Evolutionary conservation across 2,329 filamentous ascomycete genomes (phyloP).

Genomic region (Diaporthe longicolla): DNA sequence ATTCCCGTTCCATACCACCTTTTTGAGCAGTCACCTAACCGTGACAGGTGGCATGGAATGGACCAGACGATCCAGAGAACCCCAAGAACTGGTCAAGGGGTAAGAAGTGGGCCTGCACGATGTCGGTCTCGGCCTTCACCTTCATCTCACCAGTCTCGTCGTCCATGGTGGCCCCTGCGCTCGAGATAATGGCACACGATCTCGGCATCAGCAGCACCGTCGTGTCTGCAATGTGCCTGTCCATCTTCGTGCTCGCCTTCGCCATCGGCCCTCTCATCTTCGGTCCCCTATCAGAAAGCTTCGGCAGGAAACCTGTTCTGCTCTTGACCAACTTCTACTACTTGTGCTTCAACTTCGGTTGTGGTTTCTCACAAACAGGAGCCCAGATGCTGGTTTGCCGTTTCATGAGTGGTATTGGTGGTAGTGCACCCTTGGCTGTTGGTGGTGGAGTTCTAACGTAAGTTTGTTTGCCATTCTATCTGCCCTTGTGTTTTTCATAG

Average conservation of each 20-base stretch:
- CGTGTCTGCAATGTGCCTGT: slow-evolving; percentile 60
- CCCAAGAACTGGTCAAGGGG: slow-evolving; percentile 58
- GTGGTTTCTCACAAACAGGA: slow-evolving; percentile 6
- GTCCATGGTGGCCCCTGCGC: slow-evolving; percentile 59
- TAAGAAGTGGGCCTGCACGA: slow-evolving; percentile 61
- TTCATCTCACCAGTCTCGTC: slow-evolving; percentile 67
- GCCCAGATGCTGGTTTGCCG: slow-evolving; percentile 10
- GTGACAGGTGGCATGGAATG: slow-evolving; percentile 39
- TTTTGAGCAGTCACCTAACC: background rate
- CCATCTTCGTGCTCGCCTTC: slow-evolving; percentile 69
- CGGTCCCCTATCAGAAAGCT: slow-evolving; percentile 68
- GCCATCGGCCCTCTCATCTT: slow-evolving; percentile 65
- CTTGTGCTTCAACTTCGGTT: background rate
- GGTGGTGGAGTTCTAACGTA: slow-evolving; percentile 15
- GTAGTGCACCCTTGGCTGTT: slow-evolving; percentile 5
- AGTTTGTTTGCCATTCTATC: background rate
- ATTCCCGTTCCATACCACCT: background rate
- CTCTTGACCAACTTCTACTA: slow-evolving; percentile 56
- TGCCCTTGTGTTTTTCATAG: background rate
- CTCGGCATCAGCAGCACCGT: slow-evolving; percentile 56
- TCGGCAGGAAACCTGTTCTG: slow-evolving; percentile 66
- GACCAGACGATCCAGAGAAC: slow-evolving; percentile 52
- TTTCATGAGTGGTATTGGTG: slow-evolving; percentile 11
- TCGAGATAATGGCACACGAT: slow-evolving; percentile 55
- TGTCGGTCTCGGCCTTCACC: slow-evolving; percentile 64